Evolutionary conservation across 495 filamentous ascomycete genomes (phyloP).

Genomic region (Cudoniella acicularis): DNA sequence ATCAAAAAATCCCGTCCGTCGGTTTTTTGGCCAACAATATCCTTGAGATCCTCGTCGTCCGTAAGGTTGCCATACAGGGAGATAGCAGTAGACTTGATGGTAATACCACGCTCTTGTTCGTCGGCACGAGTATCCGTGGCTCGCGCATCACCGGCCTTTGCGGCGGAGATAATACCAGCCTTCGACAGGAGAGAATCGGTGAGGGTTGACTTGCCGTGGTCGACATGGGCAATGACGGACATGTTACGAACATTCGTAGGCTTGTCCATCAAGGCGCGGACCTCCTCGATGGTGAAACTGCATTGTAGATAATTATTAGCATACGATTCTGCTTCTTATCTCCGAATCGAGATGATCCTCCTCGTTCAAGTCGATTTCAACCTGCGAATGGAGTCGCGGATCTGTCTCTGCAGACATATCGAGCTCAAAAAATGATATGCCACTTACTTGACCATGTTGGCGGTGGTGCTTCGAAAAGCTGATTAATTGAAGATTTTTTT

Average conservation of each 20-base stretch:
- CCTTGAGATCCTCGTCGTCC: slow-evolving; percentile 86
- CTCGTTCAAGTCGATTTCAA: neutral
- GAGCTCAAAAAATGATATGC: slow-evolving; percentile 12
- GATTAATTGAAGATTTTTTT: slow-evolving; percentile 24
- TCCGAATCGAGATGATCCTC: slow-evolving; percentile 4
- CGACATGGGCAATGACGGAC: slow-evolving; percentile 99
- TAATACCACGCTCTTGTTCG: slow-evolving; percentile 99
- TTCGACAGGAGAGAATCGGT: slow-evolving; percentile 98
- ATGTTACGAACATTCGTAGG: slow-evolving; percentile 98
- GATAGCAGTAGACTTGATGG: slow-evolving; percentile 99
- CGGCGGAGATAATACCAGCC: slow-evolving; percentile 98
- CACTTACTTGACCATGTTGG: slow-evolving; percentile 99
- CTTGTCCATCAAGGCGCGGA: slow-evolving; percentile 96
- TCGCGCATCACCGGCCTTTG: slow-evolving; percentile 92
- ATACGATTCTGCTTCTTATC: slow-evolving; percentile 7
- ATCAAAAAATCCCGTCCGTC: slow-evolving; percentile 96
- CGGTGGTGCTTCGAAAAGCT: slow-evolving; percentile 62
- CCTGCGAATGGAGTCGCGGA: slow-evolving; percentile 2
- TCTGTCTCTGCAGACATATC: neutral
- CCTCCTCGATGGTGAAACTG: slow-evolving; percentile 99
- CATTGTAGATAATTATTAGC: slow-evolving; percentile 25
- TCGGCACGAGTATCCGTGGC: slow-evolving; percentile 97
- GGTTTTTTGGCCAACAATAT: slow-evolving; percentile 79
- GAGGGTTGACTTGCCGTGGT: slow-evolving; percentile 99
- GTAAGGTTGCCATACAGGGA: slow-evolving; percentile 87